Evolutionary conservation across 108 stramenopile species (phyloP).

Genomic region (Pseudonitzschia multiseries): DNA sequence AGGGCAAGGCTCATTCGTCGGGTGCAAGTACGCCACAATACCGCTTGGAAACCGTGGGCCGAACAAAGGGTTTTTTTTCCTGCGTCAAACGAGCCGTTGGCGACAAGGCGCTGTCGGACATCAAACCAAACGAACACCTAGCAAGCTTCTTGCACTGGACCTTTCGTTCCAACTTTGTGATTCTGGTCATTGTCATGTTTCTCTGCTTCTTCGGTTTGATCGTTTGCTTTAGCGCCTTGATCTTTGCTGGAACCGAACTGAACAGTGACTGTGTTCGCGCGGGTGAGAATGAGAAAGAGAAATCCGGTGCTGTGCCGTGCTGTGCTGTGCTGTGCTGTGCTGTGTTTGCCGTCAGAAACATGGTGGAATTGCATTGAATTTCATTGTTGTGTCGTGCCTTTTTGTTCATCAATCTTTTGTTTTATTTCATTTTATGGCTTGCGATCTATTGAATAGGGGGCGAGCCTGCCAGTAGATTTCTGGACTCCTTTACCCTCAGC

Average conservation of each 20-base stretch:
- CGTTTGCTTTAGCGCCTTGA: constrained; percentile 41
- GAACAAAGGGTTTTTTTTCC: background rate
- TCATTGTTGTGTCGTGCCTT: background rate
- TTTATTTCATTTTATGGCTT: background rate
- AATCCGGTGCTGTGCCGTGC: background rate
- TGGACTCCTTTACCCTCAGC: constrained; percentile 67
- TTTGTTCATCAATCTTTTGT: background rate
- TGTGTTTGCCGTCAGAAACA: background rate
- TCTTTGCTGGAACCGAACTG: constrained; percentile 34
- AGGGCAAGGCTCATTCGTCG: background rate
- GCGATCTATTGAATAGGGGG: constrained; percentile 18
- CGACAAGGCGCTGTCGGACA: background rate
- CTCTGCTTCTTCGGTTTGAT: constrained; percentile 37
- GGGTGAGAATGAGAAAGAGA: constrained; percentile 13
- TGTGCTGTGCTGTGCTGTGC: background rate
- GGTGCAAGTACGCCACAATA: background rate
- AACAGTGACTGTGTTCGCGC: constrained; percentile 45
- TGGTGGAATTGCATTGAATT: too few relatives aligned
- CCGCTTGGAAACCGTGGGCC: background rate
- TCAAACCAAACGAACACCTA: constrained; percentile 42
- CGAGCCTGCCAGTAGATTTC: constrained; percentile 30
- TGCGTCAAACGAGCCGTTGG: background rate
- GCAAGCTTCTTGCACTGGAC: constrained; percentile 58
- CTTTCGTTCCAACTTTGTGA: constrained; percentile 57
- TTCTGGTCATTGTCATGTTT: constrained; percentile 47